A percentile compares a stretch with the other conserved stretches of the same genome.
Evolutionary conservation across 345 rosid species (phyloP).

Genomic region (Abelmoschus esculentus): DNA sequence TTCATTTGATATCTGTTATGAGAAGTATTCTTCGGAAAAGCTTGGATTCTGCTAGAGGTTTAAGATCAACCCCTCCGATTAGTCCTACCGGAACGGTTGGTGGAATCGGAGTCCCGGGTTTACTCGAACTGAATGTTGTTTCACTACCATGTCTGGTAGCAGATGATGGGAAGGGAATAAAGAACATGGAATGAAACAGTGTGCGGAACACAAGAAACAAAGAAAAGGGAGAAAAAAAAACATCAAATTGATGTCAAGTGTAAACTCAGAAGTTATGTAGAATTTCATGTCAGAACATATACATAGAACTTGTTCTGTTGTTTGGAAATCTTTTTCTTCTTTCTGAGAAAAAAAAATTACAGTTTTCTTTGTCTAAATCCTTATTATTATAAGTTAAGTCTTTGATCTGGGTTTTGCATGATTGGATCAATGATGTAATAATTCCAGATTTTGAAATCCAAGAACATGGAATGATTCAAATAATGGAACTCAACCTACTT

Average conservation of each 20-base stretch:
- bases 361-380: background rate
- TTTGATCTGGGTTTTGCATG: background rate
- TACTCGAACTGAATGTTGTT: constrained; percentile 71
- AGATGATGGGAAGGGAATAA: constrained; percentile 8
- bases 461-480: no score
- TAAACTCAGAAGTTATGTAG: constrained; percentile 1
- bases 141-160: constrained; percentile 47
- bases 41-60: constrained; percentile 56
- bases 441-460: no score
- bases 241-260: background rate
- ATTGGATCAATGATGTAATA: background rate
- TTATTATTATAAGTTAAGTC: background rate
- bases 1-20: constrained; percentile 76
- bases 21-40: constrained; percentile 63
- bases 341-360: background rate
- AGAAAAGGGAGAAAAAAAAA: background rate
- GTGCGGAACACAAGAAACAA: background rate
- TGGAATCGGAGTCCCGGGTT: constrained; percentile 13
- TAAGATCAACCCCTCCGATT: constrained; percentile 64
- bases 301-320: background rate
- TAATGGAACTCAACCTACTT: no score
- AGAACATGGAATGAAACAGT: constrained; percentile 36
- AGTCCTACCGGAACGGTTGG: constrained; percentile 53
- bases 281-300: background rate
- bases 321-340: background rate